Evolutionary conservation across 805 yeast genomes (phyloP), one percentile per base, ranked within the genome.

Genomic region (Ogataea neopini): DNA sequence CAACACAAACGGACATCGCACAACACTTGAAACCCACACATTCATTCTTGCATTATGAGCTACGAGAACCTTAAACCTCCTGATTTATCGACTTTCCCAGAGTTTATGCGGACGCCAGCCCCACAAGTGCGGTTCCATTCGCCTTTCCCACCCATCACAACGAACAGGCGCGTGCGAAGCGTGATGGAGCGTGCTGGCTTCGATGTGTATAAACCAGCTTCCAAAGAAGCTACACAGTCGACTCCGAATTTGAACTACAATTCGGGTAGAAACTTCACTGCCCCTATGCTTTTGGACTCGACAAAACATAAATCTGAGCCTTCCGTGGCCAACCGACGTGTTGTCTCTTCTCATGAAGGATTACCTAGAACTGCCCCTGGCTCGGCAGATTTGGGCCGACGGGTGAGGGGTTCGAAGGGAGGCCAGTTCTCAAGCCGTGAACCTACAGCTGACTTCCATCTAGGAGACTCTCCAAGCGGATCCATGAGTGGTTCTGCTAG

Each of bases 141-240:
- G 9, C 79, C 84, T 3, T 87, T 86, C 55, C 95, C 95, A 2
- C 85, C 88, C 0, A 66, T 87, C 50, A 81, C 80, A 45, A 79
- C 85, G 0, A 77, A 77, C 30, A 81, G 76, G 40, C 68, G 81
- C 23, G 84, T 82, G 57, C 74, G 75, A 55, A 83, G 90, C 1
- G 94, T 86, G 2, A 80, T 85, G 64, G 94, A 87, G 61, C 68
- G 94, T 54, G 94, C 94, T 0, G 96, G 96, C 0, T 87, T 87
- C 58, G 94, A 86, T 19, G 79, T 77, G 9, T 72, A 71, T 49
- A 73, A 61, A 43, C 69, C 69, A 2, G 58, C 53, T 25, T 48
- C 37, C 9, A 48, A 46, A 23, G 44, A 32, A 9, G 44, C 44
- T 15, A 47, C 47, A 37, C 44, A 37, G 20, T 49, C 53, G 11